These are phyloP conservation scores for Fusarium sp. DNA, from an alignment of 2,329 filamentous ascomycete genomes.

Conservation along the genomic window DNA sequence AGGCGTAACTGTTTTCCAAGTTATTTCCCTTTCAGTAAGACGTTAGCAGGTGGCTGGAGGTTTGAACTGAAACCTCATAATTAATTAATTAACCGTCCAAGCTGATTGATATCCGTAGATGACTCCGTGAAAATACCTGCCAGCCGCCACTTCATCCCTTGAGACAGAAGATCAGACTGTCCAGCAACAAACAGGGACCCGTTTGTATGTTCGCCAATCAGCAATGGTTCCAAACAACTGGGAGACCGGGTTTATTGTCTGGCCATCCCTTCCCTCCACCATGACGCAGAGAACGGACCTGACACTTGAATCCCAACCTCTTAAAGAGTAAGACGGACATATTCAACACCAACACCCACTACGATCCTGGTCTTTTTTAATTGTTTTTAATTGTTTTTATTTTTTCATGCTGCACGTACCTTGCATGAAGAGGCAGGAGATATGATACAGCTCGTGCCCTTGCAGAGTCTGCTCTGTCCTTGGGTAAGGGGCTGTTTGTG, in stretches of 20 bases:
- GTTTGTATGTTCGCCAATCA: constrained; percentile 11
- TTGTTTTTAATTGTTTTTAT: not conserved
- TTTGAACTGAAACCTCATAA: not conserved
- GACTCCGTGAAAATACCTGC: constrained; percentile 5
- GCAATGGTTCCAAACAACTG: constrained; percentile 13
- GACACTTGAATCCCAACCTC: constrained; percentile 24
- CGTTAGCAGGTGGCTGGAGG: not conserved
- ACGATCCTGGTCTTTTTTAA: constrained; percentile 6
- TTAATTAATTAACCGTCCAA: not conserved
- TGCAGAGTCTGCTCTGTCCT: constrained; percentile 1
- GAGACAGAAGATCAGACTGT: not conserved
- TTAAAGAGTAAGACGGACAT: constrained; percentile 9
- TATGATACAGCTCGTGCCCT: constrained; percentile 17
- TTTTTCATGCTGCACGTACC: constrained; percentile 22
- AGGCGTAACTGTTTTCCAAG: constrained; percentile 5
- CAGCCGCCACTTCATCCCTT: constrained; percentile 20
- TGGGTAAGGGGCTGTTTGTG: constrained; percentile 1
- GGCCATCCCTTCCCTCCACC: not conserved
- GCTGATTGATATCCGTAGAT: constrained; percentile 1
- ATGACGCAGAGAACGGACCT: constrained; percentile 18
- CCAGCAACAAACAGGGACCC: not conserved
- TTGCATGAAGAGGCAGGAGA: constrained; percentile 32
- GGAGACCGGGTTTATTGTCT: not conserved
- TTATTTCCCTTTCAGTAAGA: not conserved
- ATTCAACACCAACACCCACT: not conserved